Evolutionary conservation across 148 eudicot genomes (phyloP).

Genomic region (Agrostemma githago): DNA sequence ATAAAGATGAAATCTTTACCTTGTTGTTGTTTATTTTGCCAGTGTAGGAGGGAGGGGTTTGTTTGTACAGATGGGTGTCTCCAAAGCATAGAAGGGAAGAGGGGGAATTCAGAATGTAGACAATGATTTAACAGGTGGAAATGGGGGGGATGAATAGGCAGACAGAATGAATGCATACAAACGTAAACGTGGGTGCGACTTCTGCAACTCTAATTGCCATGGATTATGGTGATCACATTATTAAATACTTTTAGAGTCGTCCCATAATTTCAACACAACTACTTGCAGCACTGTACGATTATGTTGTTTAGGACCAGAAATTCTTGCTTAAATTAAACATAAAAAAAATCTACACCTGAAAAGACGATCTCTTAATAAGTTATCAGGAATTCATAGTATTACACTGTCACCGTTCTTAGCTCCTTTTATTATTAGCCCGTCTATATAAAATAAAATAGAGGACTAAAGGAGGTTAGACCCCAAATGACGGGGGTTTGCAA

Average conservation of each 20-base stretch:
- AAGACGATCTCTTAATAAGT: no score
- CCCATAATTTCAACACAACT: not conserved
- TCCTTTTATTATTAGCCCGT: no score
- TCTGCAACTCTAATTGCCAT: not conserved
- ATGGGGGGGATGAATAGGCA: constrained; percentile 15
- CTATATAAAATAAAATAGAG: no score
- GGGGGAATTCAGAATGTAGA: constrained; percentile 4
- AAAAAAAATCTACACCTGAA: no score
- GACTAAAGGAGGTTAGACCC: no score
- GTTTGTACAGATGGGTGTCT: constrained; percentile 22
- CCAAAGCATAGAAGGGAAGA: constrained; percentile 7
- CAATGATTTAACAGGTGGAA: constrained; percentile 16
- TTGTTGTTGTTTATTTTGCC: not conserved
- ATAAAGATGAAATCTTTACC: constrained; percentile 21
- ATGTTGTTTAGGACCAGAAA: no score
- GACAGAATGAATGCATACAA: constrained; percentile 37
- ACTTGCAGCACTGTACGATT: no score
- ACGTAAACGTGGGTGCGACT: constrained; percentile 58
- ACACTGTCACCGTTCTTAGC: no score
- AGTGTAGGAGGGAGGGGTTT: constrained; percentile 8
- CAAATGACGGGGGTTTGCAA: not conserved
- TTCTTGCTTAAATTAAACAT: no score
- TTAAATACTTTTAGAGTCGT: no score
- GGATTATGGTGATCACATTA: not conserved
- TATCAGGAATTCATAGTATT: no score